A percentile compares a stretch with the other conserved stretches of the same genome.
Conservation (phyloP, 2,329 filamentous ascomycete genomes). For the Podosphaera leucotricha region DNA sequence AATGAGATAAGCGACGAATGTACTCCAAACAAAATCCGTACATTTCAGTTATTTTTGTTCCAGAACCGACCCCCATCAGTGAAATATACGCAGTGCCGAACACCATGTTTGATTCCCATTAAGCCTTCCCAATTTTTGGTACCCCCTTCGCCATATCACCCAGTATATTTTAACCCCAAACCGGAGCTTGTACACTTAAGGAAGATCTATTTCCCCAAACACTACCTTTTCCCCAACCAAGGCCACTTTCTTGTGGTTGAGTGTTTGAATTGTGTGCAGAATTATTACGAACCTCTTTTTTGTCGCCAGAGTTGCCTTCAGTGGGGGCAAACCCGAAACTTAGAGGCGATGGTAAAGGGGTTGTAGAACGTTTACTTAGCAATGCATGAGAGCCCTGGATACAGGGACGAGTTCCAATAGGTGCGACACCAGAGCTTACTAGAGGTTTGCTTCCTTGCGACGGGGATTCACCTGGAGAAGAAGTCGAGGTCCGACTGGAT, state of each 20-base stretch:
- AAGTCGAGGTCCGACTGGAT: conserved; percentile 57
- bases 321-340: conserved; percentile 46
- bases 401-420: conserved; percentile 74
- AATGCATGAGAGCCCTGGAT: conserved; percentile 32
- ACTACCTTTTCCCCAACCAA: conserved; percentile 51
- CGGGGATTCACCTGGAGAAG: conserved; percentile 64
- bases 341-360: conserved; percentile 73
- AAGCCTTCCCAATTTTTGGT: conserved; percentile 3
- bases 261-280: conserved; percentile 32
- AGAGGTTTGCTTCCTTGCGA: conserved; percentile 40
- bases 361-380: conserved; percentile 52
- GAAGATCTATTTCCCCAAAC: conserved; percentile 71
- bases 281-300: conserved; percentile 18
- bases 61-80: conserved; percentile 1
- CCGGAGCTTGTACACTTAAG: conserved; percentile 71
- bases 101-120: conserved; percentile 6
- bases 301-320: conserved; percentile 18
- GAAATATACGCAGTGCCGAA: conserved; percentile 8
- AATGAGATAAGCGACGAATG: not conserved
- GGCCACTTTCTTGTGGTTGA: conserved; percentile 18
- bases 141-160: conserved; percentile 1
- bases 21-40: not conserved
- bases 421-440: conserved; percentile 47
- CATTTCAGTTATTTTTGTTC: conserved; percentile 1
- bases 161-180: conserved; percentile 51